Evolutionary conservation across 164 flowering plant genomes (phyloP), one percentile per base, ranked within the genome.

Genomic region (Liriodendron chinense): DNA sequence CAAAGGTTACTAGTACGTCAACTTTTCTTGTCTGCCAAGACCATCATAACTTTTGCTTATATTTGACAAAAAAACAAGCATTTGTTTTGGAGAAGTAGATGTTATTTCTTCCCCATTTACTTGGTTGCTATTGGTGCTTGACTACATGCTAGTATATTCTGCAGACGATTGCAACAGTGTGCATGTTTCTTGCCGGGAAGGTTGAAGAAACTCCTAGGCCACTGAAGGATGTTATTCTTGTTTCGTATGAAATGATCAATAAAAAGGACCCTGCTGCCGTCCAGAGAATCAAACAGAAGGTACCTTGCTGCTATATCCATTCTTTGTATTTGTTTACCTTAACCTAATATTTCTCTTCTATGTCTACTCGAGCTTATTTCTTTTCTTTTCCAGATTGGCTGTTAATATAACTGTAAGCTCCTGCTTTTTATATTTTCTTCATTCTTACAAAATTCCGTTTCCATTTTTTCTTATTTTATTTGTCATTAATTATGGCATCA

Each of bases 141-240:
- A 67, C 70, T 22, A 34, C 18, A 61, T 34, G 22, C 34, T 59
- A 28, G 18, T 21, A 57, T 47, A 23, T 3, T 47, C 47, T 71
- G 75, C 88, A 92, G 97, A 90, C 89, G 28, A 82, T 92, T 72
- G 94, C 94, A 53, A 92, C 93, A 22, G 95, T 86, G 23, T 91
- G 95, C 75, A 92, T 92, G 91, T 92, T 92, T 76, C 90, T 92
- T 76, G 97, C 95, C 47, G 91, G 97, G 65, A 92, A 92, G 75
- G 95, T 92, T 49, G 97, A 92, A 82, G 94, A 90, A 81, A 91
- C 94, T 75, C 95, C 95, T 62, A 88, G 94, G 16, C 93, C 92
- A 9, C 74, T 91, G 65, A 91, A 89, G 80, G 94, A 91, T 85
- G 92, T 91, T 49, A 89, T 91, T 71, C 74, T 89, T 70, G 94